Evolutionary conservation across 495 filamentous ascomycete species (phyloP), one percentile per base, ranked within the genome.

Genomic region (Aspergillus biplanus): DNA sequence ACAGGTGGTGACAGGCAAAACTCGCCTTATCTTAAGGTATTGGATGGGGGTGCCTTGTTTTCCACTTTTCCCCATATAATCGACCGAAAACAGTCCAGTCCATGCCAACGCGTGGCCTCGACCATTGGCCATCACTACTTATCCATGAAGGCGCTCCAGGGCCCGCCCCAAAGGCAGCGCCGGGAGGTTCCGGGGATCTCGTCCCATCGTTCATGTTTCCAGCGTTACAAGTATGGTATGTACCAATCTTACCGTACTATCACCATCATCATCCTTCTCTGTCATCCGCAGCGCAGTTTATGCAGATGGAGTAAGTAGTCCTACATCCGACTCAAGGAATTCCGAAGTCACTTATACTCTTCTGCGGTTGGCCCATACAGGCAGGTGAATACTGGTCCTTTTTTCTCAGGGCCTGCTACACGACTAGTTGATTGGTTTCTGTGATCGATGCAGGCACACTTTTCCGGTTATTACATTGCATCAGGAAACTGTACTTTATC

Each of bases 111-210:
- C 71, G 63, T 73, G 70, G 70, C 27, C 65, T 39, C 32, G 50
- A 64, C 64, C 65, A 73, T 71, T 73, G 71, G 71, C 57, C 52
- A 39, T 16, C 59, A 39, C 52, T 44, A n/a, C n/a, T 27, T 27
- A 27, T 27, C 21, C 21, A 27, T 27, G 2, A 27, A 2, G 21
- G 21, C 21, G 21, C 21, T 27, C 52, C 33, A 37, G 55, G 37
- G 42, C 58, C 59, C 52, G 44, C 56, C 50, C 49, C 53, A 9
- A 53, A 59, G 49, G 60, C 59, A 56, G 56, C 56, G 58, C 62
- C 68, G 69, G 71, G 64, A 70, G 67, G 63, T 63, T 63, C 68
- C 69, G 69, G 71, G 65, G 65, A 34, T 21, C 50, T 32, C 56
- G 21, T 39, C 16, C 33, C 58, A 18, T 53, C 35, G 12, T 16